Percentiles rank a stretch among this genome's conserved stretches.
Evolutionary conservation across 2,329 filamentous ascomycete genomes (phyloP).

Genomic region (Pseudophaeomoniella oleicola): DNA sequence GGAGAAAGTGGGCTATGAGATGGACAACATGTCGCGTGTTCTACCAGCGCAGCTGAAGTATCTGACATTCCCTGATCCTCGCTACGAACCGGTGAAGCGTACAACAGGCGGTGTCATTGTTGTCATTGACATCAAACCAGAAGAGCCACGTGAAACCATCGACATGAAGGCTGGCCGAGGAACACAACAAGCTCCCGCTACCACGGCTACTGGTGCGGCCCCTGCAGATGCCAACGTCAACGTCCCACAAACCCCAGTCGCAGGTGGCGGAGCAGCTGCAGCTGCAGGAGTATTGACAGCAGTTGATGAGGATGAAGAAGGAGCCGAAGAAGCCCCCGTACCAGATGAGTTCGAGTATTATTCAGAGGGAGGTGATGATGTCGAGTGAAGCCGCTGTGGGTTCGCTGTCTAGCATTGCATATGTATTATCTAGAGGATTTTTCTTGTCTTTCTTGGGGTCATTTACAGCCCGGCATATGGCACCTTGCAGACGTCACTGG

Average conservation of each 20-base stretch:
- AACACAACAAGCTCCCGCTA: slow-evolving; percentile 20
- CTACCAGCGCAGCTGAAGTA: slow-evolving; percentile 88
- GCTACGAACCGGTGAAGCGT: slow-evolving; percentile 89
- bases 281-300: slow-evolving; percentile 72
- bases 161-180: slow-evolving; percentile 85
- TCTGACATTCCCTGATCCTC: slow-evolving; percentile 76
- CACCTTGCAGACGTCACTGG: too few species aligned
- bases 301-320: slow-evolving; percentile 56
- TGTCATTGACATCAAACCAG: slow-evolving; percentile 69
- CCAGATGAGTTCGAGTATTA: slow-evolving; percentile 32
- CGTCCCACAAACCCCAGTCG: slow-evolving; percentile 19
- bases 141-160: slow-evolving; percentile 63
- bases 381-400: too few species aligned
- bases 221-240: slow-evolving; percentile 8
- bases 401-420: background rate
- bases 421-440: slow-evolving; percentile 2
- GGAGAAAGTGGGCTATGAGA: slow-evolving; percentile 91
- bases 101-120: slow-evolving; percentile 88
- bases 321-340: slow-evolving; percentile 30
- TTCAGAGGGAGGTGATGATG: slow-evolving; percentile 23
- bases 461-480: too few species aligned
- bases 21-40: slow-evolving; percentile 94
- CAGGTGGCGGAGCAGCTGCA: slow-evolving; percentile 47
- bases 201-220: slow-evolving; percentile 10
- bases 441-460: too few species aligned